These are phyloP conservation scores for Citrus sp. DNA, from an alignment of 345 rosid species.

Conservation along the genomic window DNA sequence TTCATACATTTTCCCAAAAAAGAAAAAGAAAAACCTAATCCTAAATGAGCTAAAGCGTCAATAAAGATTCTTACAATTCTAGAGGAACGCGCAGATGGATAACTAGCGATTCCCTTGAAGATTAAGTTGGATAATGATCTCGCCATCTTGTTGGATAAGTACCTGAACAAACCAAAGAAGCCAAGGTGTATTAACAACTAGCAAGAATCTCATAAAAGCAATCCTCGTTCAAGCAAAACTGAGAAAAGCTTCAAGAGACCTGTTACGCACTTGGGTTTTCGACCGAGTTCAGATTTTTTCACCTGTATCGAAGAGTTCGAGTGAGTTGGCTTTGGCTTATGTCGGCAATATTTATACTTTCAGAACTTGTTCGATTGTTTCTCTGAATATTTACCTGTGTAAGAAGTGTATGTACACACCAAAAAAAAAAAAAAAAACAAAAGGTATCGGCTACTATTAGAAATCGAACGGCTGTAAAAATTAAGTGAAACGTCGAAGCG, in stretches of 20 bases:
- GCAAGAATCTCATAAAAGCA: neutral
- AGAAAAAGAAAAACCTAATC: neutral
- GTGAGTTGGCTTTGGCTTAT: too few species aligned
- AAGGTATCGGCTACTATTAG: too few species aligned
- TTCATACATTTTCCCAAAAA: neutral
- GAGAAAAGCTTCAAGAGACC: neutral
- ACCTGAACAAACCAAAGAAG: conserved; percentile 5
- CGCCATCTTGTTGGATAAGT: conserved; percentile 39
- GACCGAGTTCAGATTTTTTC: neutral
- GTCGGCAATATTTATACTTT: too few species aligned
- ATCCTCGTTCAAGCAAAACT: neutral
- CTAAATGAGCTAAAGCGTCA: neutral
- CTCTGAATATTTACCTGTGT: too few species aligned
- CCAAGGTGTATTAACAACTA: neutral
- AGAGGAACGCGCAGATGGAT: conserved; percentile 37
- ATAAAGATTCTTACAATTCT: conserved; percentile 44
- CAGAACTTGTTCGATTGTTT: too few species aligned
- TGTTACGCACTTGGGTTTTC: neutral
- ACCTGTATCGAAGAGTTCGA: too few species aligned
- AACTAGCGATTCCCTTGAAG: conserved; percentile 40
- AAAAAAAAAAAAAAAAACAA: too few species aligned
- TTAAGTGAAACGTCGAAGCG: too few species aligned
- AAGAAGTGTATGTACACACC: too few species aligned
- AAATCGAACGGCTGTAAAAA: too few species aligned
- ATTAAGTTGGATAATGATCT: conserved; percentile 55